A percentile compares a stretch with the other conserved stretches of the same genome.
Conservation (phyloP, 805 yeast species). For the Saturnispora zaruensis region DNA sequence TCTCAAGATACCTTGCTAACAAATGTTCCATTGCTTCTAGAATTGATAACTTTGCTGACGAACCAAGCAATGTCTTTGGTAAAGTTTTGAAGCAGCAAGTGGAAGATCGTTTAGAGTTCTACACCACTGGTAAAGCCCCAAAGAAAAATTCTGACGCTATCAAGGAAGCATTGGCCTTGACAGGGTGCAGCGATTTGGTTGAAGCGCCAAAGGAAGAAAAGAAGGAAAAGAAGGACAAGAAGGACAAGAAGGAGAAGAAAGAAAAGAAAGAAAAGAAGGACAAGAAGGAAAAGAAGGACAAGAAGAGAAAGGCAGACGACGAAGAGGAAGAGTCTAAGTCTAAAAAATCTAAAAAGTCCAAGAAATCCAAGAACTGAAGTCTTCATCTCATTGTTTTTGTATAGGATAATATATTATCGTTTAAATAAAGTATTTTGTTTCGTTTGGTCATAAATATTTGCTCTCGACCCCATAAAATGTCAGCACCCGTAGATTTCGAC, state of each 20-base stretch:
- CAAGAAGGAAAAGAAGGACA: conserved; percentile 32
- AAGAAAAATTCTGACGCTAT: conserved; percentile 94
- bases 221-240: conserved; percentile 34
- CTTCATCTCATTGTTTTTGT: neutral
- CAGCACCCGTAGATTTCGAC: neutral
- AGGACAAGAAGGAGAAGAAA: conserved; percentile 42
- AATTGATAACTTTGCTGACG: conserved; percentile 95
- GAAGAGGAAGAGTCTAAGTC: conserved; percentile 12
- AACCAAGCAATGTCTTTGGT: conserved; percentile 87
- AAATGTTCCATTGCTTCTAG: conserved; percentile 98
- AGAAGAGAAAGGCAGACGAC: conserved; percentile 8
- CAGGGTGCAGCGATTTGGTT: conserved; percentile 30
- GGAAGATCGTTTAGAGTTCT: conserved; percentile 93
- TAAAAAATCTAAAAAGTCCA: conserved; percentile 17
- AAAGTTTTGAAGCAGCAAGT: conserved; percentile 89
- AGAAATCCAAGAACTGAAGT: conserved; percentile 18
- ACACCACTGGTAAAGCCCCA: conserved; percentile 94
- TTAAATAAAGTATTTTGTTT: conserved; percentile 1
- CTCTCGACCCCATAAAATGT: neutral
- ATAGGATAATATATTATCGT: conserved; percentile 2
- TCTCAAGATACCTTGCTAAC: conserved; percentile 96
- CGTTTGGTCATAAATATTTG: conserved; percentile 3
- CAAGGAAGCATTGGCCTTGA: conserved; percentile 75
- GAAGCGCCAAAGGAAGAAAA: conserved; percentile 30
- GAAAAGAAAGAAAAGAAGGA: conserved; percentile 46